Evolutionary conservation across 2,329 filamentous ascomycete genomes (phyloP), one percentile per base, ranked within the genome.

Genomic region (Trichoderma arundinaceum): DNA sequence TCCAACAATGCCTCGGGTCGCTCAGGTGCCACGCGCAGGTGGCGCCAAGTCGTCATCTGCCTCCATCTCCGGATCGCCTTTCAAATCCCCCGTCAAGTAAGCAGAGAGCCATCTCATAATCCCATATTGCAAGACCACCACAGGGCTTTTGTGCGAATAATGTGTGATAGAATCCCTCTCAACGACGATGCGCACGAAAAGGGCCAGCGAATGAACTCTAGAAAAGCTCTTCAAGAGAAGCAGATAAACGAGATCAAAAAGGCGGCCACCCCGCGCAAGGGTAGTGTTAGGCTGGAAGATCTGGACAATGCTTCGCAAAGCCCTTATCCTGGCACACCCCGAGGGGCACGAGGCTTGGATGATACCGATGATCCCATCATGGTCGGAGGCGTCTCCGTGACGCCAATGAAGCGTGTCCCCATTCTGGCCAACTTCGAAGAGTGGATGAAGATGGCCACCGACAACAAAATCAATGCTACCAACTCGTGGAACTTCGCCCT

Each of bases 401-500:
- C 95, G 67, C 95, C 94, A 62, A 94, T 96, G 90, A 97, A 97
- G 84, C 91, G 94, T 68, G 92, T 97, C 33, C 95, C 95, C 1
- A 91, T 99, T 72, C 83, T 99, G 63, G 95, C 95, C 74, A 99
- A 99, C 79, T 99, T 98, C 73, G 95, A 99, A 77, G 95, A 99
- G 77, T 98, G 94, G 95, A 98, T 99, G 93, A 99, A 98, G 84
- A 96, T 99, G 93, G 95, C 95, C 2, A 98, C 95, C 15, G 95
- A 99, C 81, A 99, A 99, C 81, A 95, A 95, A 79, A 99, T 99
- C 83, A 99, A 98, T 76, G 94, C 95, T 56, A 88, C 90, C 67
- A 99, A 99, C 78, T 97, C 94, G 35, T 99, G 95, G 95, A 98
- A 98, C 78, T 98, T 99, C 80, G 95, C 95, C n/a, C 86, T 99